A percentile compares a stretch with the other conserved stretches of the same genome.
Evolutionary conservation across 2,329 filamentous ascomycete genomes (phyloP).

Genomic region (Pestalotiopsis sp.): DNA sequence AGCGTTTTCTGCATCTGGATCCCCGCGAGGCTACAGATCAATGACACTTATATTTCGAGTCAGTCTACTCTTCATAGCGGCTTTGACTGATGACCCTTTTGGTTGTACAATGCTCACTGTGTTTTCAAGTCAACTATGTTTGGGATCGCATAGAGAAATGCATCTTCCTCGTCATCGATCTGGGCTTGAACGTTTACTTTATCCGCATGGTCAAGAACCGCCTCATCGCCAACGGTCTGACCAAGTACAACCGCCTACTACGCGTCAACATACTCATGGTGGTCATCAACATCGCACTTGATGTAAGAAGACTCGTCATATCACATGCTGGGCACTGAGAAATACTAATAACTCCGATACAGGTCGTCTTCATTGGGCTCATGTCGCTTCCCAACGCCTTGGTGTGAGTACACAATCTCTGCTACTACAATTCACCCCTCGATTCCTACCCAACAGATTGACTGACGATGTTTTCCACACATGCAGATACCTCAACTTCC

Average conservation of each 20-base stretch:
- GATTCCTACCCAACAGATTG: background rate
- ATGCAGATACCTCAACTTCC: constrained; percentile 41
- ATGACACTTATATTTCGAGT: constrained; percentile 31
- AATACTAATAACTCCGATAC: background rate
- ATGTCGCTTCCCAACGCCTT: constrained; percentile 43
- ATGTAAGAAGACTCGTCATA: constrained; percentile 18
- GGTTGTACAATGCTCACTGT: background rate
- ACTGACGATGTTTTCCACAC: background rate
- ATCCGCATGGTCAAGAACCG: constrained; percentile 38
- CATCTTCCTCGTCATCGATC: constrained; percentile 44
- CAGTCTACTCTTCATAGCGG: background rate
- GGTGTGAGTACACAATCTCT: constrained; percentile 23
- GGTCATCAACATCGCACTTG: constrained; percentile 41
- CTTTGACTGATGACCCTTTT: background rate
- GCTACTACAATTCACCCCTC: background rate
- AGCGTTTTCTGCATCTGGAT: constrained; percentile 49
- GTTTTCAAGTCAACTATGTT: constrained; percentile 35
- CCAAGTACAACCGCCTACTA: constrained; percentile 44
- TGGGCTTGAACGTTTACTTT: constrained; percentile 44
- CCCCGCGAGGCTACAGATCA: constrained; percentile 40
- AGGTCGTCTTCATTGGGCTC: constrained; percentile 33
- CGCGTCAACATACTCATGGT: constrained; percentile 44
- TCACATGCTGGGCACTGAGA: background rate
- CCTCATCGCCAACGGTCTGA: constrained; percentile 42
- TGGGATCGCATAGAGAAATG: constrained; percentile 50